Percentiles rank a stretch among this genome's conserved stretches.
Evolutionary conservation across 2,329 filamentous ascomycete genomes (phyloP).

Genomic region (Aspergillus sp.): DNA sequence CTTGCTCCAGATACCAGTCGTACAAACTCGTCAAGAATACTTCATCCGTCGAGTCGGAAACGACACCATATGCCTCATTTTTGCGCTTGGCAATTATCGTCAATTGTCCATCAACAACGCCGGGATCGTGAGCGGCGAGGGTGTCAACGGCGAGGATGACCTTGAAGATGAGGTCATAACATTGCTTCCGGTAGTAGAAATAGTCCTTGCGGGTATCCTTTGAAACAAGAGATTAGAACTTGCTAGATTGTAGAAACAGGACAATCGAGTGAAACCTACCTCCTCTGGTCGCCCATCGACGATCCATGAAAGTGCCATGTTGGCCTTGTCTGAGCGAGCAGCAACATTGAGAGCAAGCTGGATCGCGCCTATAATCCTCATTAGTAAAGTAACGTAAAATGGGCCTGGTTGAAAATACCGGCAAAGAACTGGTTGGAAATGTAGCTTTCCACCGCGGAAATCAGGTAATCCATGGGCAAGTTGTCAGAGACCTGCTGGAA

Average conservation of each 20-base stretch:
- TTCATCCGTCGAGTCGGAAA: slow-evolving; percentile 84
- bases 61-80: slow-evolving; percentile 85
- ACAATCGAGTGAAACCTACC: slow-evolving; percentile 30
- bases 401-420: slow-evolving; percentile 43
- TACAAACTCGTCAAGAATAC: slow-evolving; percentile 97
- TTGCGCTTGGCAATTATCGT: slow-evolving; percentile 76
- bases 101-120: slow-evolving; percentile 73
- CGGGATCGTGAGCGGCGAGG: slow-evolving; percentile 67
- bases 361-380: slow-evolving; percentile 66
- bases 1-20: slow-evolving; percentile 89
- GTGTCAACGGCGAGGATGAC: slow-evolving; percentile 76
- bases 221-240: slow-evolving; percentile 14
- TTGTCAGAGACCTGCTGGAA: slow-evolving; percentile 87
- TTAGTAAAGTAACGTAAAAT: slow-evolving; percentile 14
- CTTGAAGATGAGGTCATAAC: slow-evolving; percentile 85
- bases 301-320: slow-evolving; percentile 81
- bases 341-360: slow-evolving; percentile 83
- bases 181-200: slow-evolving; percentile 72
- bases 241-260: background rate
- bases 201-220: slow-evolving; percentile 68
- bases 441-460: slow-evolving; percentile 77
- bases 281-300: slow-evolving; percentile 74
- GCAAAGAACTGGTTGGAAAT: slow-evolving; percentile 84
- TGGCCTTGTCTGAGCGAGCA: slow-evolving; percentile 80
- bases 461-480: slow-evolving; percentile 77